Evolutionary conservation across 306 rosid species (phyloP).

Genomic region (Alnus glutinosa): DNA sequence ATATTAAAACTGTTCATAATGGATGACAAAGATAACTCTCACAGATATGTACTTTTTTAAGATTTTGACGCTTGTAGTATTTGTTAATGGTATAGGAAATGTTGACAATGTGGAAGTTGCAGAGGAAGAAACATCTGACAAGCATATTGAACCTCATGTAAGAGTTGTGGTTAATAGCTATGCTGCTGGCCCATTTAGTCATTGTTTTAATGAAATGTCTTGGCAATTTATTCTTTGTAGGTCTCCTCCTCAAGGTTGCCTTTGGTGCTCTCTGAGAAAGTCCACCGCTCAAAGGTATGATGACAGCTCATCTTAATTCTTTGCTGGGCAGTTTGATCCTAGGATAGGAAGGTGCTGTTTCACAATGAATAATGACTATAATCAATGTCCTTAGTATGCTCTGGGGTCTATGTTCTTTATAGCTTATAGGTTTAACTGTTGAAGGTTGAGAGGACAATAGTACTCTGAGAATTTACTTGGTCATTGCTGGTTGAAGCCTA

Average conservation of each 20-base stretch:
- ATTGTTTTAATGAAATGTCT: constrained; percentile 28
- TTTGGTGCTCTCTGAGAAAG: constrained; percentile 87
- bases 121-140: constrained; percentile 65
- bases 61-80: constrained; percentile 26
- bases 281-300: constrained; percentile 77
- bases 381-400: constrained; percentile 2
- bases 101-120: constrained; percentile 41
- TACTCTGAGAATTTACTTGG: neutral
- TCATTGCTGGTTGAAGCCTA: neutral
- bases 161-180: constrained; percentile 30
- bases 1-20: neutral
- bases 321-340: neutral
- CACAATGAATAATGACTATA: constrained; percentile 9
- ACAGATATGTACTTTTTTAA: constrained; percentile 21
- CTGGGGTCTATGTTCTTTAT: neutral
- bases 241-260: constrained; percentile 82
- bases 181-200: constrained; percentile 18
- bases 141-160: constrained; percentile 59
- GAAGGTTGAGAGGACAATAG: neutral
- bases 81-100: constrained; percentile 42
- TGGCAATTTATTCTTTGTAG: constrained; percentile 46
- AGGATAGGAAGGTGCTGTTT: neutral
- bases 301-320: constrained; percentile 17
- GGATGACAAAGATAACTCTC: constrained; percentile 20
- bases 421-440: constrained; percentile 26